A percentile compares a stretch with the other conserved stretches of the same genome.
phyloP scores from a whole-genome alignment of 2,329 filamentous ascomycete species.

The Aspergillus sclerotialis region DNA sequence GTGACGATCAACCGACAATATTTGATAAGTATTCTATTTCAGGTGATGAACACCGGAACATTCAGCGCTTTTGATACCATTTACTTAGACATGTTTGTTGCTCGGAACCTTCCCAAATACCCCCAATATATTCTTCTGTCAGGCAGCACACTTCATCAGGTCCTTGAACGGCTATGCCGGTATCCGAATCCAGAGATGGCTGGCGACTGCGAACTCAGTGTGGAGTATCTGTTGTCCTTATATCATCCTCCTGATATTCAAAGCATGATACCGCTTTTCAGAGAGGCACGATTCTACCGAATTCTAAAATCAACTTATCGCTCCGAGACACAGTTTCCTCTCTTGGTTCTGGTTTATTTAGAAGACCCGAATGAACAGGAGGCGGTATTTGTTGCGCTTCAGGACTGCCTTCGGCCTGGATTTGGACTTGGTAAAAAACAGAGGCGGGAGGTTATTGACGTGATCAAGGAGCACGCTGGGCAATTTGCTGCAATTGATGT shows the following conservation, averaged over 20 bases:
- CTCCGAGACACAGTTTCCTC: slow-evolving; percentile 68
- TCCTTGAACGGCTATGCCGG: slow-evolving; percentile 74
- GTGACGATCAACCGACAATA: slow-evolving; percentile 83
- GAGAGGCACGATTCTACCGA: slow-evolving; percentile 75
- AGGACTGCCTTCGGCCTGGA: slow-evolving; percentile 62
- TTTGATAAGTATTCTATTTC: slow-evolving; percentile 80
- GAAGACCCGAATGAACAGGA: slow-evolving; percentile 73
- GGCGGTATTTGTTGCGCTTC: slow-evolving; percentile 71
- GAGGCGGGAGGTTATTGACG: slow-evolving; percentile 59
- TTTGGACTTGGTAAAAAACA: slow-evolving; percentile 63
- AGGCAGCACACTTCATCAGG: slow-evolving; percentile 73
- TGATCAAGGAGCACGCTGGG: slow-evolving; percentile 58
- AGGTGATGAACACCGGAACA: slow-evolving; percentile 68
- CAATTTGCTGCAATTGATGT: slow-evolving; percentile 64
- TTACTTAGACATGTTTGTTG: slow-evolving; percentile 98
- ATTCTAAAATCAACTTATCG: slow-evolving; percentile 87
- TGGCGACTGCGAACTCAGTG: slow-evolving; percentile 94
- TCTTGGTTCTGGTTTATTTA: slow-evolving; percentile 73
- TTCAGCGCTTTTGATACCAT: slow-evolving; percentile 79
- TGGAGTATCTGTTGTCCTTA: slow-evolving; percentile 86
- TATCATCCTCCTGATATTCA: slow-evolving; percentile 83
- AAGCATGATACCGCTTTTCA: slow-evolving; percentile 68
- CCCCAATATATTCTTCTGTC: slow-evolving; percentile 90
- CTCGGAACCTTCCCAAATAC: slow-evolving; percentile 91
- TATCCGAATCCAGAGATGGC: slow-evolving; percentile 74